A percentile compares a stretch with the other conserved stretches of the same genome.
phyloP scores from a whole-genome alignment of 345 rosid species.

The Citrus trifoliata region DNA sequence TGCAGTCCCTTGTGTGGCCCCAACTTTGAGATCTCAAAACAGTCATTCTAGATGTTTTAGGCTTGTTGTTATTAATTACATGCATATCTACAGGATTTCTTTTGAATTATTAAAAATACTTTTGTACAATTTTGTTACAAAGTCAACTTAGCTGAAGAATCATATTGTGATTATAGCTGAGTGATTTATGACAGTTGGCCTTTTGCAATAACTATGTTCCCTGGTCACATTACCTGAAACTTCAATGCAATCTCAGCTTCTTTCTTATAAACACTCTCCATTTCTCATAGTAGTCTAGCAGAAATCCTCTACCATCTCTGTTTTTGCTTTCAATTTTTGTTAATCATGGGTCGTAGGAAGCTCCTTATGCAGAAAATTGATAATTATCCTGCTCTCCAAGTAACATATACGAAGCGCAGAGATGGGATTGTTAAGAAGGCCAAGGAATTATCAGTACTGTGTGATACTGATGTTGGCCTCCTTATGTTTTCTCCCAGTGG shows the following conservation, averaged over 20 bases:
- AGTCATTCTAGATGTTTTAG: neutral
- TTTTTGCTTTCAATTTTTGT: neutral
- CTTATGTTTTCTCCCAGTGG: constrained; percentile 34
- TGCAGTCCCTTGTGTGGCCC: neutral
- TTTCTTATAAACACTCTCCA: neutral
- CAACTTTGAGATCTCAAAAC: neutral
- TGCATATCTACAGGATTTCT: neutral
- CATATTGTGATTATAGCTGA: constrained; percentile 7
- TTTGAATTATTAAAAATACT: neutral
- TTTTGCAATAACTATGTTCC: neutral
- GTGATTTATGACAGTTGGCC: constrained; percentile 13
- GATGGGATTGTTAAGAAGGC: constrained; percentile 30
- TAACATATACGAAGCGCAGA: constrained; percentile 28
- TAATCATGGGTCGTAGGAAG: constrained; percentile 17
- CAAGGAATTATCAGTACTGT: constrained; percentile 18
- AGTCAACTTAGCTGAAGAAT: neutral
- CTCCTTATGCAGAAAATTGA: constrained; percentile 13
- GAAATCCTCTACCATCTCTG: neutral
- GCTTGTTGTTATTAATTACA: constrained; percentile 3
- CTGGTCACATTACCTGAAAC: neutral
- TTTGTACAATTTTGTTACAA: neutral
- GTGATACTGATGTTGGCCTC: constrained; percentile 26
- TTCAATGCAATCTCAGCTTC: constrained; percentile 3
- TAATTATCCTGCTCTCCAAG: neutral
- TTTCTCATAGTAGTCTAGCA: neutral